Evolutionary conservation across 2,329 filamentous ascomycete species (phyloP).

Genomic region (Knoxdaviesia proteae): DNA sequence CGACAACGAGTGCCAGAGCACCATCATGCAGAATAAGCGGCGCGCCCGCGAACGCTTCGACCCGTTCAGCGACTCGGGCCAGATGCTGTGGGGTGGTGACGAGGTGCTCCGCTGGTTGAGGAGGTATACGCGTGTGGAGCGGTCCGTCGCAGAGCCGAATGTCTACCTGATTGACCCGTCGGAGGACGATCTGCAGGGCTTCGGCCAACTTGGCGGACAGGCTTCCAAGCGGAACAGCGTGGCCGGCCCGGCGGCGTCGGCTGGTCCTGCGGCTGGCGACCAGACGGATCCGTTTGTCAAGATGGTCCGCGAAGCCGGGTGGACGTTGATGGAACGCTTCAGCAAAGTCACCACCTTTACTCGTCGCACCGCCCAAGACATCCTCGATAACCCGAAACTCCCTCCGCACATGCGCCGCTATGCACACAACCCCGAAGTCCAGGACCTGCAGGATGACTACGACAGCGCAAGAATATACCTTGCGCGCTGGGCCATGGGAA

Average conservation of each 20-base stretch:
- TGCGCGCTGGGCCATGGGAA: slow-evolving; percentile 95
- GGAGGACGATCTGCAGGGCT: slow-evolving; percentile 64
- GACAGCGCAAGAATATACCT: slow-evolving; percentile 90
- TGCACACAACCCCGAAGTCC: slow-evolving; percentile 80
- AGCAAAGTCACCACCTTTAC: slow-evolving; percentile 97
- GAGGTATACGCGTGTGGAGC: slow-evolving; percentile 63
- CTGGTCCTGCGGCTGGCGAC: slow-evolving; percentile 17
- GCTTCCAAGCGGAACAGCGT: slow-evolving; percentile 15
- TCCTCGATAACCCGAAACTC: slow-evolving; percentile 76
- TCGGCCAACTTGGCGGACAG: slow-evolving; percentile 28
- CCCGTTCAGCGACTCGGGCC: slow-evolving; percentile 65
- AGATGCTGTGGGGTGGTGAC: slow-evolving; percentile 95
- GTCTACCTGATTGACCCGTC: slow-evolving; percentile 80
- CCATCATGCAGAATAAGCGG: slow-evolving; percentile 82
- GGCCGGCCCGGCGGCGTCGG: slow-evolving; percentile 13
- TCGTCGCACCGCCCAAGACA: slow-evolving; percentile 70
- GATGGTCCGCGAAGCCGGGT: slow-evolving; percentile 81
- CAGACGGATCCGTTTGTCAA: slow-evolving; percentile 87
- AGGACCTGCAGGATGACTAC: slow-evolving; percentile 89
- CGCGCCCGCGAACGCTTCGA: slow-evolving; percentile 69
- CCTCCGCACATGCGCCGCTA: slow-evolving; percentile 73
- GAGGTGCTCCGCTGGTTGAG: slow-evolving; percentile 84
- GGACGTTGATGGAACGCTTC: slow-evolving; percentile 92
- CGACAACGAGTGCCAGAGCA: slow-evolving; percentile 89
- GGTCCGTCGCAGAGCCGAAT: slow-evolving; percentile 69